These are phyloP conservation scores for Xerocomellus amylosporus DNA, from an alignment of 768 basidiomycete species.

Conservation along the genomic window DNA sequence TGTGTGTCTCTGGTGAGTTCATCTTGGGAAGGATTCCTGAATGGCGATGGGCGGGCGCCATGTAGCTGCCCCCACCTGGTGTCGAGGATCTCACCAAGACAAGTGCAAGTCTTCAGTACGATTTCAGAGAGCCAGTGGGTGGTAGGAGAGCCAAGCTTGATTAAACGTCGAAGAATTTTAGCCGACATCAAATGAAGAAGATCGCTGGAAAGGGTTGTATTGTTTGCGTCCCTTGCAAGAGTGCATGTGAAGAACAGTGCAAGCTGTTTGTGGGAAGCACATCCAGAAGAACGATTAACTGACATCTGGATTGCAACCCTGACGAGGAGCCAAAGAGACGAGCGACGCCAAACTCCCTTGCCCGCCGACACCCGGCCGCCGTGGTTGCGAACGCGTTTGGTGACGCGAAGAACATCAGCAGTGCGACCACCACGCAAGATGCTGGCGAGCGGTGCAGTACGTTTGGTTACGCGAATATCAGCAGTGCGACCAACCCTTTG, in stretches of 20 bases:
- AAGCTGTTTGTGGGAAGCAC: slow-evolving; percentile 44
- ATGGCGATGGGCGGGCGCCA: background rate
- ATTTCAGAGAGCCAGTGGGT: background rate
- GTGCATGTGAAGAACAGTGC: slow-evolving; percentile 39
- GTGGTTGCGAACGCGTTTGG: slow-evolving; percentile 26
- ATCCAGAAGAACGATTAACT: slow-evolving; percentile 3
- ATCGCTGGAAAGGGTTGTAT: slow-evolving; percentile 12
- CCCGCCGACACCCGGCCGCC: background rate
- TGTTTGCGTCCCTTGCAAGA: slow-evolving; percentile 20
- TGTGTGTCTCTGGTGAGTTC: background rate
- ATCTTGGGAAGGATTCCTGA: background rate
- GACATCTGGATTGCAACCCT: slow-evolving; percentile 31
- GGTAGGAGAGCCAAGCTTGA: slow-evolving; percentile 9
- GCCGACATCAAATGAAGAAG: slow-evolving; percentile 23
- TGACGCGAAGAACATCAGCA: slow-evolving; percentile 16
- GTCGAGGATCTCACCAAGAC: background rate
- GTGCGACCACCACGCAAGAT: slow-evolving; percentile 9
- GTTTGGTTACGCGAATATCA: slow-evolving; percentile 18
- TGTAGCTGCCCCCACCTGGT: background rate
- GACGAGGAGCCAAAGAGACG: slow-evolving; percentile 32
- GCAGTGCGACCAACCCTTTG: background rate
- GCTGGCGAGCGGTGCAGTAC: too few relatives aligned
- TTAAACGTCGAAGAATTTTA: slow-evolving; percentile 19
- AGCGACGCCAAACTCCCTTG: slow-evolving; percentile 23
- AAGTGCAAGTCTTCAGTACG: too few relatives aligned